Evolutionary conservation across 306 rosid species (phyloP).

Genomic region (Sicyos baderoa): DNA sequence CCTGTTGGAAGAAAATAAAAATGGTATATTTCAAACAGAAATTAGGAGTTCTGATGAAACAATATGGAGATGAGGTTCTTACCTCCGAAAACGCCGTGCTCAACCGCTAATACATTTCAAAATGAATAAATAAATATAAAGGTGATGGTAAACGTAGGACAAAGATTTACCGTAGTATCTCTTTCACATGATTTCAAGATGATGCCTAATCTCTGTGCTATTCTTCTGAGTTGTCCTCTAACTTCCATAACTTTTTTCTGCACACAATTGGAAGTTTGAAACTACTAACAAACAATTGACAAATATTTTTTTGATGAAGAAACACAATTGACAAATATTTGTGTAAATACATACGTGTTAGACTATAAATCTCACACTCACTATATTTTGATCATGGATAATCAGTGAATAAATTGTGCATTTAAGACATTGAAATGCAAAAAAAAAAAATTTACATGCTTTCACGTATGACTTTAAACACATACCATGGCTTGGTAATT

Average conservation of each 20-base stretch:
- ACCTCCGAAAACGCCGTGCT: not conserved
- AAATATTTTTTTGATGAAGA: too few species aligned
- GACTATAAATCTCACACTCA: not conserved
- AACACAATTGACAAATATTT: constrained; percentile 22
- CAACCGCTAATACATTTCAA: not conserved
- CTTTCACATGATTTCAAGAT: constrained; percentile 62
- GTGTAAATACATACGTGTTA: not conserved
- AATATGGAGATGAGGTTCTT: not conserved
- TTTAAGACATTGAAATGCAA: not conserved
- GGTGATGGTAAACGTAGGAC: not conserved
- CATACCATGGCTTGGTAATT: constrained; percentile 95
- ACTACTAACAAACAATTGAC: constrained; percentile 29
- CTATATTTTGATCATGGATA: not conserved
- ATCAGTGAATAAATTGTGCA: not conserved
- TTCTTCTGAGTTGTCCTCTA: constrained; percentile 81
- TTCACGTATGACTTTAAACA: constrained; percentile 18
- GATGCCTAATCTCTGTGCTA: constrained; percentile 74
- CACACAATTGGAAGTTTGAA: constrained; percentile 19
- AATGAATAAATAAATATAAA: not conserved
- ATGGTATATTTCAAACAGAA: not conserved
- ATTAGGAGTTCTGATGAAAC: not conserved
- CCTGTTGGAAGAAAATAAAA: constrained; percentile 35
- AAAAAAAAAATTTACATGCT: not conserved
- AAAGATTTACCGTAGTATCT: constrained; percentile 50
- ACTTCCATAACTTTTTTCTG: constrained; percentile 84